Base-by-base conservation (phyloP, 1,284 basidiomycete genomes). In the Ceratobasidium theobromae region DNA sequence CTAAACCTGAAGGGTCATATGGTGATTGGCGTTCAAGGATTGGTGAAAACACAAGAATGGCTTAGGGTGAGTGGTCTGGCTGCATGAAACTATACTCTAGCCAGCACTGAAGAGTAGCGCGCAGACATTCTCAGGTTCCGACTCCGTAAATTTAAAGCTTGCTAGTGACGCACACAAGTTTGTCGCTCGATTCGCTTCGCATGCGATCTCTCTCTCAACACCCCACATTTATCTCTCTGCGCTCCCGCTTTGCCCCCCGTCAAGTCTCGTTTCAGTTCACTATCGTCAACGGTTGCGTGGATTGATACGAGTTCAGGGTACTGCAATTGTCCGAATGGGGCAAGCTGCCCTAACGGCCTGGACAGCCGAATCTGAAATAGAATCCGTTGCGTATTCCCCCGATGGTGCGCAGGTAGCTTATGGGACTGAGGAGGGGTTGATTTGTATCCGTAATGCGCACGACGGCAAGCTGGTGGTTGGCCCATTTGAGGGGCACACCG, bases 361-460 rank as follows among this genome's bases (percentile, higher is more conserved):
- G 53, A 53, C 12, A 53, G n/a, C n/a, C n/a, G n/a, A n/a, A n/a
- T n/a, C n/a, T n/a, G n/a, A n/a, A n/a, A n/a, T n/a, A n/a, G n/a
- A 18, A 21, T 1, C 51, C 2, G 38, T 66, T 1, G 60, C 23
- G 4, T 21, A 65, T 41, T 69, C 68, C 9, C 58, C 23, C 23
- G 66, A 69, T 46, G 66, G 68, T 1, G 4, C 16, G 2, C 46
- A 21, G 2, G 32, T 70, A 9, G 65, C 48, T 3, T 69, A 67
- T 6, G 67, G 68, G 3, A 67, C 65, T 14, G 18, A 53, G 3
- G 58, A 67, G 40, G 18, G 49, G 5, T 40, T 53, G 11, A 45
- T 54, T 12, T 51, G 43, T 18, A 9, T 65, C 21, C 64, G 66
- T 57, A 33, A 64, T 33, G 18, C 58, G 6, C 35, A 38, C 6